Conservation (phyloP, 2,329 filamentous ascomycete species). For the Ceratocystis colombiana region DNA sequence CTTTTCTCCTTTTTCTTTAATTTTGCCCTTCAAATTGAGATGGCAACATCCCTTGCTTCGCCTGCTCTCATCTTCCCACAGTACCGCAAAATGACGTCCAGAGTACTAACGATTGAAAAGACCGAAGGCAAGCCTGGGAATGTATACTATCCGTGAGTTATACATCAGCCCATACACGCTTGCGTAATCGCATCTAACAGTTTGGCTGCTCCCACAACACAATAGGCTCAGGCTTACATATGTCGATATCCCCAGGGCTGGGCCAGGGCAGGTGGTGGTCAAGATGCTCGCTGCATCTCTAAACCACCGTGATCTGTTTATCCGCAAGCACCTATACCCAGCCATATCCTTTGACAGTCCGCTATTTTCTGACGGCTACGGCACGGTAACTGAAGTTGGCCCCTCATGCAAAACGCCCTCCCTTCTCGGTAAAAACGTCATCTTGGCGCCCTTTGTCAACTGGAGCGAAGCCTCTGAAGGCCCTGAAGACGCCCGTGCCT, state of each 20-base stretch:
- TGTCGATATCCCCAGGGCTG: conserved; percentile 52
- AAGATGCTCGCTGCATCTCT: conserved; percentile 69
- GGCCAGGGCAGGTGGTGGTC: conserved; percentile 60
- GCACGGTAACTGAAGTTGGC: conserved; percentile 58
- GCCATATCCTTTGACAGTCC: conserved; percentile 69
- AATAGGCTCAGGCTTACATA: conserved; percentile 49
- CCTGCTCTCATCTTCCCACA: conserved; percentile 21
- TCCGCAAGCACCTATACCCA: conserved; percentile 85
- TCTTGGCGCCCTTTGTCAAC: conserved; percentile 66
- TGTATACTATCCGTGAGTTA: conserved; percentile 69
- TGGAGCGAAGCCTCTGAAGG: conserved; percentile 64
- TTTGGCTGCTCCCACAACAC: no score
- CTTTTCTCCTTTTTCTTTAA: not conserved
- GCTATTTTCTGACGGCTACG: conserved; percentile 72
- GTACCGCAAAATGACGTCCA: conserved; percentile 18
- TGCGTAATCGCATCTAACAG: no score
- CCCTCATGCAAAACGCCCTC: conserved; percentile 35
- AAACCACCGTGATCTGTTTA: conserved; percentile 92
- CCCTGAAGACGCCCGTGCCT: conserved; percentile 54
- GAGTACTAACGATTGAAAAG: conserved; percentile 51
- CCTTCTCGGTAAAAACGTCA: conserved; percentile 55
- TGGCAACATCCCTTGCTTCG: conserved; percentile 18
- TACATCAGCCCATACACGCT: not conserved
- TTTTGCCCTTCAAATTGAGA: not conserved
- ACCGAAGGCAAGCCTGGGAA: conserved; percentile 74